phyloP scores from a whole-genome alignment of 1,284 basidiomycete genomes.

The Microbotryum intermedium region DNA sequence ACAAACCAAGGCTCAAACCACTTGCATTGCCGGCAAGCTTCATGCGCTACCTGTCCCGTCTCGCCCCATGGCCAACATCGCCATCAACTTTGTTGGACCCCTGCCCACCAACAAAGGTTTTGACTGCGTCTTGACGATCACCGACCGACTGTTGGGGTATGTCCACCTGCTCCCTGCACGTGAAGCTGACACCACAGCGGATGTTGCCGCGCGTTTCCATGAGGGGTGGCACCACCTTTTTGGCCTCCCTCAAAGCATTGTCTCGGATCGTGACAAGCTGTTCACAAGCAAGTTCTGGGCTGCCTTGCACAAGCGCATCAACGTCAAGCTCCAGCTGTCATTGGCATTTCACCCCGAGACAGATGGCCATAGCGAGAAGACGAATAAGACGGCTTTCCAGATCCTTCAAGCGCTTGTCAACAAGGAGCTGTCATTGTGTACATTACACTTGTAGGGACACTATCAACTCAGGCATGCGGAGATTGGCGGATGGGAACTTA shows the following conservation, averaged over 20 bases:
- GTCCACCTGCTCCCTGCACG: slow-evolving; percentile 39
- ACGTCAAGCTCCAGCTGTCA: slow-evolving; percentile 38
- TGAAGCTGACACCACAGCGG: too few relatives aligned
- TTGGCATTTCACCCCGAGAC: slow-evolving; percentile 46
- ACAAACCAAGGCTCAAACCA: slow-evolving; percentile 9
- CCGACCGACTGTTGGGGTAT: slow-evolving; percentile 41
- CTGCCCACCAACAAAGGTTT: slow-evolving; percentile 39
- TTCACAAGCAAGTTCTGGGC: slow-evolving; percentile 34
- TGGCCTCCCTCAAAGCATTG: slow-evolving; percentile 35
- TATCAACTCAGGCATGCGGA: too few relatives aligned
- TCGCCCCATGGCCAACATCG: slow-evolving; percentile 4
- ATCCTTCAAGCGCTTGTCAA: too few relatives aligned
- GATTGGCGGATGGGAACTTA: too few relatives aligned
- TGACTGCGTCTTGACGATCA: slow-evolving; percentile 42
- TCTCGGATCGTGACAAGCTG: slow-evolving; percentile 32
- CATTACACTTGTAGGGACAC: too few relatives aligned
- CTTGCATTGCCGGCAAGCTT: slow-evolving; percentile 1
- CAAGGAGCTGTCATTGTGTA: too few relatives aligned
- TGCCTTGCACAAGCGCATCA: slow-evolving; percentile 22
- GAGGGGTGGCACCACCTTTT: slow-evolving; percentile 38
- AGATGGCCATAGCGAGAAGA: slow-evolving; percentile 27
- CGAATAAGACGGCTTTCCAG: slow-evolving; percentile 14
- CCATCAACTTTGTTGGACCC: slow-evolving; percentile 37
- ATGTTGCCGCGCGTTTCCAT: too few relatives aligned
- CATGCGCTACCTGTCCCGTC: slow-evolving; percentile 6